Base-by-base conservation (phyloP, 352 stramenopile species). In the Phytophthora pinifolia region DNA sequence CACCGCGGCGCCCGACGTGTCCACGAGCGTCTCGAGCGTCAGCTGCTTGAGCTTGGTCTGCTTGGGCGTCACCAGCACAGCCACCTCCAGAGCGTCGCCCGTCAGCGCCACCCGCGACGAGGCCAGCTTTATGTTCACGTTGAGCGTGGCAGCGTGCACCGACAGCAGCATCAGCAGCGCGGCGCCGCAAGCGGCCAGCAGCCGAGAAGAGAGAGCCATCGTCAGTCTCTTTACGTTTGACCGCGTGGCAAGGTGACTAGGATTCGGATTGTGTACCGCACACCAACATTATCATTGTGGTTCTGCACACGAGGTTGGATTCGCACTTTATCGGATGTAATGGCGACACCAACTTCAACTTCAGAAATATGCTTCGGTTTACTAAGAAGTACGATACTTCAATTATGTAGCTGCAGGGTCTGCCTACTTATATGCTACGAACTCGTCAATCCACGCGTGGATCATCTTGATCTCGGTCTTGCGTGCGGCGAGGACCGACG, bases 381-480 rank as follows among this genome's bases (percentile, higher is more conserved):
- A n/a, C n/a, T n/a, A n/a, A n/a, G n/a, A n/a, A n/a, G n/a, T n/a
- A n/a, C n/a, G n/a, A n/a, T n/a, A n/a, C n/a, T n/a, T n/a, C n/a
- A n/a, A n/a, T n/a, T n/a, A n/a, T 27, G 41, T 36, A 13, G 33
- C 41, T 36, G 25, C 7, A 34, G 32, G 12, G 10, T 3, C 35
- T 48, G 18, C 17, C 51, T 52, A 73, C 50, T 76, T 67, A 50
- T 68, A 72, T 30, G 52, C 34, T 31, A 70, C 69, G 35, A 82
- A 91, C 54, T 92, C 79, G 35, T 83, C 59, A 53, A 97, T 86
- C 92, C 92, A 98, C 22, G 62, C 31, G 27, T 70, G 67, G 27
- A 98, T 96, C 41, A 89, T 66, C 34, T 83, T 72, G 35, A 97
- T 42, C 51, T 98, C 86, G 12, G 67, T 69, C 36, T 81, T 66